Evolutionary conservation across 257 asterid genomes (phyloP).

Genomic region (Solanum infundibuliforme): DNA sequence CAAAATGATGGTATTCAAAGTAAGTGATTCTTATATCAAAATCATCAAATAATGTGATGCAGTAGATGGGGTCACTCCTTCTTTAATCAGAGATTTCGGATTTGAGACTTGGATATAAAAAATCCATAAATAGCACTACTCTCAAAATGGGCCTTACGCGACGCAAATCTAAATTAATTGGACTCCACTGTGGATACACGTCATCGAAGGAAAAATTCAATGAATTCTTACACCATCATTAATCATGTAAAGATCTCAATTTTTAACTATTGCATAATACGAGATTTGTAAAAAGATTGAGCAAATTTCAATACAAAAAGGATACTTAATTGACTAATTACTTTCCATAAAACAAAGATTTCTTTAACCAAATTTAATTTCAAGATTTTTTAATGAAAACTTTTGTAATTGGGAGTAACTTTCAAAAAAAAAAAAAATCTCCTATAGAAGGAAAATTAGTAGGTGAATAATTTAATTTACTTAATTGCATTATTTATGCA

Average conservation of each 20-base stretch:
- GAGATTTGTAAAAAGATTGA: neutral
- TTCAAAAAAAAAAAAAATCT: too few species aligned
- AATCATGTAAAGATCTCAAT: neutral
- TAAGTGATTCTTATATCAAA: neutral
- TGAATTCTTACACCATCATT: neutral
- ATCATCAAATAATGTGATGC: too few species aligned
- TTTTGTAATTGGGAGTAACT: neutral
- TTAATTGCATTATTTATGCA: neutral
- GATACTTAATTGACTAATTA: neutral
- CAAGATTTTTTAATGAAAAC: neutral
- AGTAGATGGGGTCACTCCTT: too few species aligned
- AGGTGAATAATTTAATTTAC: neutral
- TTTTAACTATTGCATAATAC: neutral
- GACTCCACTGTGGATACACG: accelerated
- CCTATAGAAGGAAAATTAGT: neutral
- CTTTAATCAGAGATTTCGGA: accelerated
- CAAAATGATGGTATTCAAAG: neutral
- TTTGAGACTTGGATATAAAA: too few species aligned
- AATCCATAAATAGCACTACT: neutral
- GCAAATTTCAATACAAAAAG: neutral
- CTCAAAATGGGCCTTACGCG: accelerated
- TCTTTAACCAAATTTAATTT: neutral
- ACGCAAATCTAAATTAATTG: neutral
- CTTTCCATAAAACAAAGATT: neutral
- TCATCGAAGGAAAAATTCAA: neutral